phyloP scores from a whole-genome alignment of 2,329 filamentous ascomycete genomes.

The Grosmannia penicillata region DNA sequence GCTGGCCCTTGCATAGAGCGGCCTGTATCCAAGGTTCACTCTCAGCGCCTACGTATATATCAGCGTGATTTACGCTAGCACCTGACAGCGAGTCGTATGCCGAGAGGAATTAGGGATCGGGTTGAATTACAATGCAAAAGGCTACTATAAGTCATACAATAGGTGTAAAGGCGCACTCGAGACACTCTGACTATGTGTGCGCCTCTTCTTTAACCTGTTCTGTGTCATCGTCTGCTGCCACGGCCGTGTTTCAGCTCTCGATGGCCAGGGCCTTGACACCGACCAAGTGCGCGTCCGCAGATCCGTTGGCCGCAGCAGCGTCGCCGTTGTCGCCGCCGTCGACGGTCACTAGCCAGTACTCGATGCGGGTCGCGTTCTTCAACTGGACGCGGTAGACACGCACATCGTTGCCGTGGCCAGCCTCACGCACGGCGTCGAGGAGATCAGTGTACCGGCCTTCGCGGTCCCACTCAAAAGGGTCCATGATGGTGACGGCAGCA shows the following conservation, averaged over 20 bases:
- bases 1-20: too few species aligned
- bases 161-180: too few species aligned
- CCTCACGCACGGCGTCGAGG: conserved; percentile 52
- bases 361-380: conserved; percentile 45
- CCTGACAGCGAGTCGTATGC: too few species aligned
- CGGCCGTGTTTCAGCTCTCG: conserved; percentile 41
- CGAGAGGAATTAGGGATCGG: too few species aligned
- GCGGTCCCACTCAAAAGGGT: conserved; percentile 58
- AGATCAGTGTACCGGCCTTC: conserved; percentile 54
- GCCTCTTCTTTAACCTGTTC: too few species aligned
- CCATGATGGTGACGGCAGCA: conserved; percentile 47
- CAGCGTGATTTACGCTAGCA: too few species aligned
- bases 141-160: too few species aligned
- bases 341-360: conserved; percentile 63
- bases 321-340: conserved; percentile 33
- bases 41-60: too few species aligned
- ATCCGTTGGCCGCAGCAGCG: background rate
- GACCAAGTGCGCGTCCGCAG: conserved; percentile 45
- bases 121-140: too few species aligned
- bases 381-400: conserved; percentile 56
- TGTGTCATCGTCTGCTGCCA: too few species aligned
- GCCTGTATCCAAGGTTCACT: too few species aligned
- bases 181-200: too few species aligned
- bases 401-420: conserved; percentile 49
- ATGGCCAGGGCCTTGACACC: conserved; percentile 67